Percentiles rank a stretch among this genome's conserved stretches.
Conservation (phyloP, 352 stramenopile genomes). For the Globisporangium solare region DNA sequence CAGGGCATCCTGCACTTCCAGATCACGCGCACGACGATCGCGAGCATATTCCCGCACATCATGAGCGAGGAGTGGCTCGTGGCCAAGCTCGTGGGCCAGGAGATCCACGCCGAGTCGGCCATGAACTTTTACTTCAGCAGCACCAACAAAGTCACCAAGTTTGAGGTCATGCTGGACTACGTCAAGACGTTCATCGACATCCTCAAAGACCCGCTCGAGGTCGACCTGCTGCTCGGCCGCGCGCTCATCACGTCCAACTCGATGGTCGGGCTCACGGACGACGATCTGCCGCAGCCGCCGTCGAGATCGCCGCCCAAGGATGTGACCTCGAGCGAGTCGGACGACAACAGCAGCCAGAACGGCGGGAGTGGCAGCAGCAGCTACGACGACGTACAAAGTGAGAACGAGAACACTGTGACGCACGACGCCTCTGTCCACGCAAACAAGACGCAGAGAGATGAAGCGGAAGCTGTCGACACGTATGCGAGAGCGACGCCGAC, state of each 20-base stretch:
- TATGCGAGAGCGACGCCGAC: background rate
- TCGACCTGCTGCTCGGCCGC: conserved; percentile 10
- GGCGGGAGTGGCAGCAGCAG: too few relatives aligned
- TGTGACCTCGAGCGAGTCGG: too few relatives aligned
- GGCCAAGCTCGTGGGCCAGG: conserved; percentile 16
- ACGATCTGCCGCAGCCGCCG: conserved; percentile 4
- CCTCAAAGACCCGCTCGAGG: conserved; percentile 12
- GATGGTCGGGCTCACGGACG: conserved; percentile 9
- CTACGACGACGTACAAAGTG: too few relatives aligned
- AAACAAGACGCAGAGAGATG: too few relatives aligned
- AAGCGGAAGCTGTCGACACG: too few relatives aligned
- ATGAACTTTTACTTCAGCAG: conserved; percentile 21
- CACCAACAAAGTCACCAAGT: conserved; percentile 9
- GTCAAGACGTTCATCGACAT: conserved; percentile 19
- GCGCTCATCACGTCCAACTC: conserved; percentile 10
- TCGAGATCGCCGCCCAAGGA: background rate
- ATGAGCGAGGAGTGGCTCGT: conserved; percentile 13
- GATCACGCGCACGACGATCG: conserved; percentile 20
- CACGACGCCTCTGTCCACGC: too few relatives aligned
- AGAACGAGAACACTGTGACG: too few relatives aligned
- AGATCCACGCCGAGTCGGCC: conserved; percentile 11
- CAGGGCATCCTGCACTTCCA: conserved; percentile 16
- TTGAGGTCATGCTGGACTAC: conserved; percentile 20
- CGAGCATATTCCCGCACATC: conserved; percentile 16
- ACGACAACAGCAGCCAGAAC: too few relatives aligned